Evolutionary conservation across 2,329 filamentous ascomycete genomes (phyloP), one percentile per base, ranked within the genome.

Genomic region (Phaeosphaeria sp.): DNA sequence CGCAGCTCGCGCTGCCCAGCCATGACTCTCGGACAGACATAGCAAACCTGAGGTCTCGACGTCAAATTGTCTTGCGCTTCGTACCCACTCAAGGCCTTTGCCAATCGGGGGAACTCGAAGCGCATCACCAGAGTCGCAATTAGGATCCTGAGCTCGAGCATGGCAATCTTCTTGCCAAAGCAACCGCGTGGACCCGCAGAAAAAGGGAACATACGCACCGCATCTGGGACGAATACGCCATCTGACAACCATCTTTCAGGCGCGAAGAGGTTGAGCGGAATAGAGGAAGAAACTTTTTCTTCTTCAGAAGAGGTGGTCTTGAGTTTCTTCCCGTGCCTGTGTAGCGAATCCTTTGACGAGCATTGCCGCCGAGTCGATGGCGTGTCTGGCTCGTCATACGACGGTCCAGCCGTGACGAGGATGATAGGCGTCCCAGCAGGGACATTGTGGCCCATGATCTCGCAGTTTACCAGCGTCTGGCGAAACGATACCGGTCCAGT

Each of bases 201-300:
- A 17, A 62, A 55, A 1, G 54, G 56, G 3, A 59, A 47, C 50
- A 52, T 54, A 6, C 25, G 36, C 21, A 56, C 50, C 7, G 56
- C 50, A 11, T 52, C 20, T 5, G 42, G 18, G n/a, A 54, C 64
- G 46, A 73, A 77, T 5, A 54, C 56, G 1, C 67, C 59, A 41
- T 72, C 64, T 1, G 58, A 50, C 7, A 79, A 60, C 74, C 75
- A 80, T 17, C 78, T 66, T 33, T 78, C 73, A 1, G 78, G 77
- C 1, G 72, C 44, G 25, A 60, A 63, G 13, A 36, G 2, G 13
- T 43, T 18, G 23, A 39, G 46, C 36, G 61, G 20, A 10, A 50
- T 47, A 42, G n/a, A 11, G 13, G 21, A 10, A 2, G 10, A 9
- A 18, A 9, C 42, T 21, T 44, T 7, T 13, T 22, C 15, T n/a